phyloP scores from a whole-genome alignment of 768 basidiomycete genomes.

The Guyanaporus albipodus region DNA sequence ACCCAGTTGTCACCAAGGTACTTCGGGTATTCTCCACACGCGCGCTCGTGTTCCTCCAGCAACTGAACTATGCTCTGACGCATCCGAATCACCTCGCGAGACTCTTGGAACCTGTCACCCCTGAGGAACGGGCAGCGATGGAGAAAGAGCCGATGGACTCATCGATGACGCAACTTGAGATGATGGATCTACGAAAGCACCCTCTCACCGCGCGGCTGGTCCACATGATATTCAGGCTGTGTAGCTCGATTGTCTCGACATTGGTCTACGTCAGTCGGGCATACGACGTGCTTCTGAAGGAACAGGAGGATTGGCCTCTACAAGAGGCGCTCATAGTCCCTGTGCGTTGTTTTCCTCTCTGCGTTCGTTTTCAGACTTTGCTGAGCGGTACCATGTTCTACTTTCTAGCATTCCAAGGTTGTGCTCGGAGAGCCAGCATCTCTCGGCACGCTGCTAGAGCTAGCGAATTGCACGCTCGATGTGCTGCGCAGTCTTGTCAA shows the following conservation, averaged over 20 bases:
- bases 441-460: constrained; percentile 81
- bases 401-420: constrained; percentile 73
- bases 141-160: constrained; percentile 52
- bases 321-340: constrained; percentile 68
- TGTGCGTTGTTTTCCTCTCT: constrained; percentile 40
- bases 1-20: constrained; percentile 56
- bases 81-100: constrained; percentile 88
- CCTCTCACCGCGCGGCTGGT: constrained; percentile 71
- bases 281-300: constrained; percentile 59
- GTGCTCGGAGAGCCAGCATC: constrained; percentile 80
- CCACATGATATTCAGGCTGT: constrained; percentile 66
- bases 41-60: constrained; percentile 73
- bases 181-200: constrained; percentile 60
- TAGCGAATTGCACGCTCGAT: constrained; percentile 75
- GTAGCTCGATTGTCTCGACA: constrained; percentile 64
- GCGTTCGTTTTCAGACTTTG: neutral
- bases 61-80: constrained; percentile 84
- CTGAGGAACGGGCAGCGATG: constrained; percentile 65
- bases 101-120: constrained; percentile 72
- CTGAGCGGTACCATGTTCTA: neutral
- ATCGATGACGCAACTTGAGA: constrained; percentile 38
- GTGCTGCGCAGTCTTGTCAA: constrained; percentile 64
- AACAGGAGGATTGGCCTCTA: constrained; percentile 69
- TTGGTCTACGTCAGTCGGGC: constrained; percentile 68
- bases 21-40: constrained; percentile 65